Evolutionary conservation across 75 land plant genomes (phyloP).

Genomic region (Cupressus sempervirens): DNA sequence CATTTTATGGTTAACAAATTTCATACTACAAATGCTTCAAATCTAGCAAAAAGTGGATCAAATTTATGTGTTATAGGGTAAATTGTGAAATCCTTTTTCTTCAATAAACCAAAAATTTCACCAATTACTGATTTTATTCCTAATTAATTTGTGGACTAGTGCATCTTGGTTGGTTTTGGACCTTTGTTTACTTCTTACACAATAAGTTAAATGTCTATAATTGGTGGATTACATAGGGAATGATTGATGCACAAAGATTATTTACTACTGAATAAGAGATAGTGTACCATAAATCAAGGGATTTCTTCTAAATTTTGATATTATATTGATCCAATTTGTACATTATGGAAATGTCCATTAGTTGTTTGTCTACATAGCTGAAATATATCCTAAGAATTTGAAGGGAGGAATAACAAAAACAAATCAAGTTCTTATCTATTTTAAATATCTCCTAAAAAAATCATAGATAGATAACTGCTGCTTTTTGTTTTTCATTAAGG

Average conservation of each 20-base stretch:
- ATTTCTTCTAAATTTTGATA: background rate
- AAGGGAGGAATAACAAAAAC: conserved; percentile 64
- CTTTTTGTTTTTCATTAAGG: too few relatives aligned
- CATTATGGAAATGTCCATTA: conserved; percentile 13
- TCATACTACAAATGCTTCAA: too few relatives aligned
- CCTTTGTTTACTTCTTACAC: conserved; percentile 64
- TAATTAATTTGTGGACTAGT: too few relatives aligned
- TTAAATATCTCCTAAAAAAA: background rate
- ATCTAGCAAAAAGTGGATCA: too few relatives aligned
- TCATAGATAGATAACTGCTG: background rate
- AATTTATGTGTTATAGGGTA: too few relatives aligned
- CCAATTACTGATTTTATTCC: too few relatives aligned
- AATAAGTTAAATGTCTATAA: conserved; percentile 27
- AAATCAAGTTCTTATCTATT: conserved; percentile 49
- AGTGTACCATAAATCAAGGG: background rate
- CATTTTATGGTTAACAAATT: too few relatives aligned
- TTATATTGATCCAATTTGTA: background rate
- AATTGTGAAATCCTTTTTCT: too few relatives aligned
- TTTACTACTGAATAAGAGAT: background rate
- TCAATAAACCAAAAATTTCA: too few relatives aligned
- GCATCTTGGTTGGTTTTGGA: conserved; percentile 57
- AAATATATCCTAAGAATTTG: conserved; percentile 66
- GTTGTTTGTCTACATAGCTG: conserved; percentile 79
- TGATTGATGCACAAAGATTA: background rate
- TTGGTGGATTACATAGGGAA: background rate